phyloP scores from a whole-genome alignment of 176 grass and related monocot species.

The Poa annua region DNA sequence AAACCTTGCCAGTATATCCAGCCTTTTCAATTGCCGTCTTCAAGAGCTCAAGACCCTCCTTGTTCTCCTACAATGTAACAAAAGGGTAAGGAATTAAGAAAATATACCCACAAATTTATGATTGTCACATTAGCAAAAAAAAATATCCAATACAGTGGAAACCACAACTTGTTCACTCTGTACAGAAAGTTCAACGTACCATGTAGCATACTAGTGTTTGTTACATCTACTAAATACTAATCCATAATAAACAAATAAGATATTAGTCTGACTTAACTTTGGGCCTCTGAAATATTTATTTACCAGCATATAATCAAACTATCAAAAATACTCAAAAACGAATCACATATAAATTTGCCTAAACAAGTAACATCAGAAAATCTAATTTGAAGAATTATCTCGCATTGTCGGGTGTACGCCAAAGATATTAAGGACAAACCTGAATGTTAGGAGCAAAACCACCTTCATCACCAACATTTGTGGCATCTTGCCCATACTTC shows the following conservation, averaged over 20 bases:
- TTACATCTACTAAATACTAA: neutral
- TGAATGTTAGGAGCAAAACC: conserved; percentile 99
- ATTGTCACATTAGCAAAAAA: too few species aligned
- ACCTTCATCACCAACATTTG: conserved; percentile 98
- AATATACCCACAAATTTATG: neutral
- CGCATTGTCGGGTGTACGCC: neutral
- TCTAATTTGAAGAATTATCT: neutral
- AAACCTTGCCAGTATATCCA: conserved; percentile 92
- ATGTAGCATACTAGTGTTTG: too few species aligned
- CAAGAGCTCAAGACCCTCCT: conserved; percentile 96
- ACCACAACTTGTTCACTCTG: too few species aligned
- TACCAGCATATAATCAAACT: too few species aligned
- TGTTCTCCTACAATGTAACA: conserved; percentile 69
- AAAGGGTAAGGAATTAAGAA: neutral
- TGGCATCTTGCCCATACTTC: conserved; percentile 98
- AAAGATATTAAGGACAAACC: conserved; percentile 43
- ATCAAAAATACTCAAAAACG: too few species aligned
- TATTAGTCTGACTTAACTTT: neutral
- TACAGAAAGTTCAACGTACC: too few species aligned
- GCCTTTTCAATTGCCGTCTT: conserved; percentile 90
- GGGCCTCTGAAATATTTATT: too few species aligned
- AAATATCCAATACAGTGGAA: too few species aligned
- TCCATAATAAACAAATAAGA: neutral
- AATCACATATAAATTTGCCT: too few species aligned
- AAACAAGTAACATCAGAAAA: too few species aligned